Base-by-base conservation (phyloP, 1,284 basidiomycete genomes). In the Phlebopus sp. region DNA sequence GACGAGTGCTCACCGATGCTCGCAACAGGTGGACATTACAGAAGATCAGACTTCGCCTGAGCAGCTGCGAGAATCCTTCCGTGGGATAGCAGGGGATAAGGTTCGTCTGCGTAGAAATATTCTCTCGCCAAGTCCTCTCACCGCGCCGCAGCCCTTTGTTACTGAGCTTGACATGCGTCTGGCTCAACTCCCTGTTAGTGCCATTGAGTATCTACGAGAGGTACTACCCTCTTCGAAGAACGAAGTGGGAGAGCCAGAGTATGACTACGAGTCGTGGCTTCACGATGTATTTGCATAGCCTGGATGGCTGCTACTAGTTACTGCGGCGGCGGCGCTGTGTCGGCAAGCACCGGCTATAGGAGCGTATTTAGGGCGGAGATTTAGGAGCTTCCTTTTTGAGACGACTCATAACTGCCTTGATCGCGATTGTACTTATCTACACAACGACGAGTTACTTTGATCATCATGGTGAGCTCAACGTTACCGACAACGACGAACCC, bases 1-100 rank as follows among this genome's bases (percentile, higher is more conserved):
- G 19, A 50, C 29, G 30, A 37, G 50, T 9, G 50, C 11, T 49
- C 41, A 43, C 43, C 43, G 31, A 53, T 37, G 35, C 37, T 15
- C 54, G 21, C 6, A 46, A 4, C 32, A 94, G 92, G 89, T 95
- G 40, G 92, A 95, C 41, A 96, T 97, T 55, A 96, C 86, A 25
- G 92, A 98, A 72, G 97, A 98, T 64, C 92, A 96, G 47, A 95
- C 92, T 1, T 90, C 92, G 1, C 82, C 89, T 0, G 92, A 95
- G 47, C 96, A 98, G 63, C 77, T 99, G 51, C 82, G 91, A 17
- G 92, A 95, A 56, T 86, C 95, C 2, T 99, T 99, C 82, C 84
- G 91, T 39, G 92, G 91, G 7, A 86, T 97, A 37, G 92, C 94
- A 2, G 81, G 77, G 11, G 89, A 95, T 62, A 98, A 98, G 79